Evolutionary conservation across 805 yeast species (phyloP).

Genomic region (Pichia manshurica): DNA sequence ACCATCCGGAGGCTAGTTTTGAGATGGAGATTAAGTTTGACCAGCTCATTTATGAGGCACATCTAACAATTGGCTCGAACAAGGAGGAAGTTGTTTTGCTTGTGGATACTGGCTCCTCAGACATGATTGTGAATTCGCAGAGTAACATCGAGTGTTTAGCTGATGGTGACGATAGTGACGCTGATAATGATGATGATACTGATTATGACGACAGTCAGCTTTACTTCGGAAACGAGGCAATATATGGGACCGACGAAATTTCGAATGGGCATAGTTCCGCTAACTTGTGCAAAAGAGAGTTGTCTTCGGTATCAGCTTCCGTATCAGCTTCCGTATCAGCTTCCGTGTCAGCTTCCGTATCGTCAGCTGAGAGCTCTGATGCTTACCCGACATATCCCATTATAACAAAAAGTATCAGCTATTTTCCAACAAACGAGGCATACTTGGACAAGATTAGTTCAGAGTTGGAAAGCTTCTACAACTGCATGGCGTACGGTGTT

Average conservation of each 20-base stretch:
- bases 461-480: neutral
- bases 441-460: neutral
- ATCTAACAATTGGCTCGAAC: slow-evolving; percentile 47
- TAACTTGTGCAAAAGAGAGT: too few species aligned
- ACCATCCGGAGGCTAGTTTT: neutral
- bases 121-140: slow-evolving; percentile 48
- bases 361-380: too few species aligned
- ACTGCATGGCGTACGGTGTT: slow-evolving; percentile 37
- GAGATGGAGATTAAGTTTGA: slow-evolving; percentile 6
- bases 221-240: too few species aligned
- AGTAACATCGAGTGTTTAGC: slow-evolving; percentile 7
- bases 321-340: too few species aligned
- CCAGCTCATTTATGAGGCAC: slow-evolving; percentile 31
- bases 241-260: too few species aligned
- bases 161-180: neutral
- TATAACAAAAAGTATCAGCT: neutral
- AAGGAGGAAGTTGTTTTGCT: slow-evolving; percentile 43
- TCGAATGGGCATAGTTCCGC: too few species aligned
- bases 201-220: neutral
- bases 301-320: too few species aligned
- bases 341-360: too few species aligned
- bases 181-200: neutral
- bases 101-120: slow-evolving; percentile 66
- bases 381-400: neutral
- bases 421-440: neutral